Conservation (phyloP, 139 green algal genomes). For the Gonium pectorale region DNA sequence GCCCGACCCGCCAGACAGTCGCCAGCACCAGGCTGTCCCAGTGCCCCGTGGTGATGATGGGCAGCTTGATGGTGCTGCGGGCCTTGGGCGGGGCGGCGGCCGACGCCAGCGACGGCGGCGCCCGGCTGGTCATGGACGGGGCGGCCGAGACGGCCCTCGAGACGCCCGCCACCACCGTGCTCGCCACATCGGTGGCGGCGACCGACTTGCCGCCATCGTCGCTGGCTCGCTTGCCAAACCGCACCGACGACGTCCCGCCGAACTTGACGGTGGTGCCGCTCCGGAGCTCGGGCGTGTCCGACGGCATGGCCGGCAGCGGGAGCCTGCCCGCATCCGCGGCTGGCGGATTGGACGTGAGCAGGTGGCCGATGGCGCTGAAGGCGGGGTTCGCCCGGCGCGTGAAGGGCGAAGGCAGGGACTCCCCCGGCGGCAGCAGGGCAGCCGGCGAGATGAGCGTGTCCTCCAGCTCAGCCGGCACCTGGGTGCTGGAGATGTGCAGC, state of each 20-base stretch:
- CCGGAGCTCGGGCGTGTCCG: neutral
- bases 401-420: constrained; percentile 1
- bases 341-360: neutral
- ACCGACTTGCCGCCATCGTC: neutral
- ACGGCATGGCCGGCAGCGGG: neutral
- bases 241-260: too few relatives aligned
- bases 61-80: constrained; percentile 44
- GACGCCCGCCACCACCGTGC: neutral
- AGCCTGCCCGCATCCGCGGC: neutral
- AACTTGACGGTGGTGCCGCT: too few relatives aligned
- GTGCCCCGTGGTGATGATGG: constrained; percentile 43
- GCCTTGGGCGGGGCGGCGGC: neutral
- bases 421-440: constrained; percentile 3
- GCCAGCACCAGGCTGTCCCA: constrained; percentile 40
- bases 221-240: neutral
- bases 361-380: neutral
- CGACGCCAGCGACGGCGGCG: neutral
- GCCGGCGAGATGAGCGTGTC: neutral
- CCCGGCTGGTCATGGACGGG: neutral
- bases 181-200: neutral
- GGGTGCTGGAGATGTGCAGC: constrained; percentile 7
- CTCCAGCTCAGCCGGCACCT: neutral
- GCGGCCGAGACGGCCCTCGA: neutral
- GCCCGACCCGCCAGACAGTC: constrained; percentile 34
- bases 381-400: neutral